phyloP scores from a whole-genome alignment of 2,329 filamentous ascomycete genomes.

The Sclerotinia spermophila region DNA sequence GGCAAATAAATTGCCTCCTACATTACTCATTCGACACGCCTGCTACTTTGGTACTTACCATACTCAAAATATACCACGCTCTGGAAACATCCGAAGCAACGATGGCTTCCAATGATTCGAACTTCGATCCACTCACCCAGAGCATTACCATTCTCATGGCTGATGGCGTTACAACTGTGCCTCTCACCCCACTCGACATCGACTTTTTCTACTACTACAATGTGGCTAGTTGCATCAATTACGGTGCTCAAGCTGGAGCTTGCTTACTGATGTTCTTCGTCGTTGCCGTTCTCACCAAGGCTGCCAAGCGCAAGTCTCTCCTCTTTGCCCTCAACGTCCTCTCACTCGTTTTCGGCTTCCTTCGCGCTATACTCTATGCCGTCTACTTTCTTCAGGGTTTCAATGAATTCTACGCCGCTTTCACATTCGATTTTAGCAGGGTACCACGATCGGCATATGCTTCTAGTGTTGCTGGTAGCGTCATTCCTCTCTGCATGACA shows the following conservation, averaged over 20 bases:
- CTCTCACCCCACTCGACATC: slow-evolving; percentile 43
- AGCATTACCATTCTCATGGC: slow-evolving; percentile 45
- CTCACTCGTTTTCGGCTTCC: slow-evolving; percentile 52
- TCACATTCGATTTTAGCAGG: slow-evolving; percentile 45
- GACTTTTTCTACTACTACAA: slow-evolving; percentile 46
- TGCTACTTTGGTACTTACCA: not conserved
- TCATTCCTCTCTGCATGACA: slow-evolving; percentile 51
- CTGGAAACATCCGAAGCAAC: not conserved
- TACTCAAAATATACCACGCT: not conserved
- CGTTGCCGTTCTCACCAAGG: slow-evolving; percentile 54
- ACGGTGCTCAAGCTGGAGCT: slow-evolving; percentile 57
- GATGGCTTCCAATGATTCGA: slow-evolving; percentile 4
- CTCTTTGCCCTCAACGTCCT: slow-evolving; percentile 59
- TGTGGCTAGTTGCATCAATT: slow-evolving; percentile 51
- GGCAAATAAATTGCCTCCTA: not conserved
- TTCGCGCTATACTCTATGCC: slow-evolving; percentile 47
- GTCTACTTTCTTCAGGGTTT: slow-evolving; percentile 51
- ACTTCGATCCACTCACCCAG: slow-evolving; percentile 51
- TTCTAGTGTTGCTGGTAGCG: slow-evolving; percentile 45
- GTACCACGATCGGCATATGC: slow-evolving; percentile 44
- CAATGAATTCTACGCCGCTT: slow-evolving; percentile 48
- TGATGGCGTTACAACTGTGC: slow-evolving; percentile 43
- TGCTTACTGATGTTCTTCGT: slow-evolving; percentile 54
- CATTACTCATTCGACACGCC: not conserved
- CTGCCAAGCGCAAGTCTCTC: slow-evolving; percentile 53